Percentiles rank a stretch among this genome's conserved stretches.
Evolutionary conservation across 108 stramenopile species (phyloP).

Genomic region (Pseudonitzschia pungens): DNA sequence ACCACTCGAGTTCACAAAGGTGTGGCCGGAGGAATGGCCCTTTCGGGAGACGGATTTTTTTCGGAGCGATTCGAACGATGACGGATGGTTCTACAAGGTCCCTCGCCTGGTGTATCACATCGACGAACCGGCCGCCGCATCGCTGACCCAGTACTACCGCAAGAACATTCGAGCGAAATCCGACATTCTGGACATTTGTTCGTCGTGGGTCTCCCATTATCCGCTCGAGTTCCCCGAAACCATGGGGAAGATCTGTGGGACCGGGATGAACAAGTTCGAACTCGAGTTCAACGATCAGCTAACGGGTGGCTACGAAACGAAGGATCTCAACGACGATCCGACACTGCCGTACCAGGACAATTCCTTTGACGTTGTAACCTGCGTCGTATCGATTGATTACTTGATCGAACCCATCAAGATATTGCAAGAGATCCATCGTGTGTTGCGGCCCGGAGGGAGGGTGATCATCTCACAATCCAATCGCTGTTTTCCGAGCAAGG

Average conservation of each 20-base stretch:
- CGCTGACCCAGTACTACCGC: slow-evolving; percentile 89
- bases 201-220: slow-evolving; percentile 91
- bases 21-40: slow-evolving; percentile 84
- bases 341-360: slow-evolving; percentile 73
- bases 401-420: slow-evolving; percentile 85
- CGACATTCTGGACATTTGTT: slow-evolving; percentile 92
- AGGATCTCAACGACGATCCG: slow-evolving; percentile 87
- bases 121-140: slow-evolving; percentile 85
- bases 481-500: slow-evolving; percentile 94
- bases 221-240: slow-evolving; percentile 75
- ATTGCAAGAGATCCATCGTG: slow-evolving; percentile 85
- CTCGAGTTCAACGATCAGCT: slow-evolving; percentile 91
- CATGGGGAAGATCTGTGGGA: slow-evolving; percentile 78
- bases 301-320: slow-evolving; percentile 76
- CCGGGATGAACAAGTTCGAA: slow-evolving; percentile 90
- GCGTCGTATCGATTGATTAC: slow-evolving; percentile 95
- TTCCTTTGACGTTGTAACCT: slow-evolving; percentile 91
- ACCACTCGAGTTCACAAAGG: slow-evolving; percentile 65
- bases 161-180: slow-evolving; percentile 71
- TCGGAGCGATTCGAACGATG: slow-evolving; percentile 79
- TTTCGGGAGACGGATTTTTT: slow-evolving; percentile 82
- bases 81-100: slow-evolving; percentile 82
- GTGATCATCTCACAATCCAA: slow-evolving; percentile 91
- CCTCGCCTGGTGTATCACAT: slow-evolving; percentile 93
- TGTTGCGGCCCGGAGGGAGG: slow-evolving; percentile 89